phyloP scores from a whole-genome alignment of 345 rosid genomes.

The Populus tremula region DNA sequence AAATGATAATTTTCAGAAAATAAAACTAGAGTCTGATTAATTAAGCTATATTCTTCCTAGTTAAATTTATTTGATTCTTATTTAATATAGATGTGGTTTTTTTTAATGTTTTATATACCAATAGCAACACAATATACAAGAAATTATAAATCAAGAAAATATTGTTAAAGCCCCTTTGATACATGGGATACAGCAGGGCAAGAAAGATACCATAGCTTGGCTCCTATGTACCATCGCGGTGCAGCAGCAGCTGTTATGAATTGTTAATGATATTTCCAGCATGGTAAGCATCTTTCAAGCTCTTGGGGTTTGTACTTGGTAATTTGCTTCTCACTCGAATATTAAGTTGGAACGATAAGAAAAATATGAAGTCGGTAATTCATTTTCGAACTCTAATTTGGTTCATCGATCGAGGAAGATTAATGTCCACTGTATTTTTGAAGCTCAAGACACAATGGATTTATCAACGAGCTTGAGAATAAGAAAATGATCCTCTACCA shows the following conservation, averaged over 20 bases:
- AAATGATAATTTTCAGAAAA: too few species aligned
- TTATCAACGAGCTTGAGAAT: neutral
- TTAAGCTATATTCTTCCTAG: rapidly evolving
- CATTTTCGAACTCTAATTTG: neutral
- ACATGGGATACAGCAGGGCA: constrained; percentile 54
- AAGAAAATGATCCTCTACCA: neutral
- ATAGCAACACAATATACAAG: too few species aligned
- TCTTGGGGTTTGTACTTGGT: neutral
- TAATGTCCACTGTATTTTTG: neutral
- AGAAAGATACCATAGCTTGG: constrained; percentile 50
- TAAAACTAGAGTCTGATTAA: rapidly evolving
- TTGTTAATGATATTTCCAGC: constrained; percentile 44
- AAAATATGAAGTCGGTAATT: neutral
- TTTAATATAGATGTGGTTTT: too few species aligned
- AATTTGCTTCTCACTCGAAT: neutral
- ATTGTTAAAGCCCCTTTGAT: constrained; percentile 5
- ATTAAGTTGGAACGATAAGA: too few species aligned
- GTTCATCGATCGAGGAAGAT: neutral
- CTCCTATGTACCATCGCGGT: constrained; percentile 52
- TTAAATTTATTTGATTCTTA: too few species aligned
- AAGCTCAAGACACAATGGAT: neutral
- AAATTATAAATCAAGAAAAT: too few species aligned
- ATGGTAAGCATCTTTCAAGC: constrained; percentile 11
- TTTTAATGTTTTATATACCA: too few species aligned
- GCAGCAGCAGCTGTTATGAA: constrained; percentile 46